Evolutionary conservation across 2,329 filamentous ascomycete genomes (phyloP).

Genomic region (Phialocephala subalpina): DNA sequence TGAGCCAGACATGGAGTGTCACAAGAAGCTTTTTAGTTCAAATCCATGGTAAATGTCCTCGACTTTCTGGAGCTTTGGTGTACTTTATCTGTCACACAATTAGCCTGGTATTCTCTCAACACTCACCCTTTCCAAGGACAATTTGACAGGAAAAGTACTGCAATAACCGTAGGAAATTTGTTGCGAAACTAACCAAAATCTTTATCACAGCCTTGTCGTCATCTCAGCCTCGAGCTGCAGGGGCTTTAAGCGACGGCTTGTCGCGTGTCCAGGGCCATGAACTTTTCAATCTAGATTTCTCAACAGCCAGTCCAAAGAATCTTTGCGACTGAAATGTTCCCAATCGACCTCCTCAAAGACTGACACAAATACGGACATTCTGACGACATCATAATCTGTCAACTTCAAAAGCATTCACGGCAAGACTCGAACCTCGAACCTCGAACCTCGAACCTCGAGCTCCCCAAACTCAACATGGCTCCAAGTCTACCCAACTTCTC

Average conservation of each 20-base stretch:
- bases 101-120: too few relatives aligned
- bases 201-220: conserved; percentile 19
- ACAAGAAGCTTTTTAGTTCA: too few relatives aligned
- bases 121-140: too few relatives aligned
- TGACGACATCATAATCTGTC: neutral
- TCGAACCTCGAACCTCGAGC: neutral
- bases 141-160: too few relatives aligned
- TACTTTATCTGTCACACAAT: too few relatives aligned
- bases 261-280: conserved; percentile 9
- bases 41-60: too few relatives aligned
- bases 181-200: too few relatives aligned
- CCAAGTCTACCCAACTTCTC: conserved; percentile 63
- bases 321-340: conserved; percentile 24
- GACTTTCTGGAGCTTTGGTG: too few relatives aligned
- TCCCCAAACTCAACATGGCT: conserved; percentile 34
- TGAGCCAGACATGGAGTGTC: too few relatives aligned
- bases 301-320: conserved; percentile 9
- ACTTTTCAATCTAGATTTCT: conserved; percentile 5
- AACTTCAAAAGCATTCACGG: neutral
- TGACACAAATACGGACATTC: conserved; percentile 12
- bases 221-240: conserved; percentile 23
- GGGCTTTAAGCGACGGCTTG: conserved; percentile 11
- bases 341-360: conserved; percentile 3
- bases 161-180: too few relatives aligned
- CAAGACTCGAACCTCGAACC: neutral